These are phyloP conservation scores for Backusella tuberculispora DNA, from an alignment of 192 early-diverging fungal genomes.

Conservation along the genomic window DNA sequence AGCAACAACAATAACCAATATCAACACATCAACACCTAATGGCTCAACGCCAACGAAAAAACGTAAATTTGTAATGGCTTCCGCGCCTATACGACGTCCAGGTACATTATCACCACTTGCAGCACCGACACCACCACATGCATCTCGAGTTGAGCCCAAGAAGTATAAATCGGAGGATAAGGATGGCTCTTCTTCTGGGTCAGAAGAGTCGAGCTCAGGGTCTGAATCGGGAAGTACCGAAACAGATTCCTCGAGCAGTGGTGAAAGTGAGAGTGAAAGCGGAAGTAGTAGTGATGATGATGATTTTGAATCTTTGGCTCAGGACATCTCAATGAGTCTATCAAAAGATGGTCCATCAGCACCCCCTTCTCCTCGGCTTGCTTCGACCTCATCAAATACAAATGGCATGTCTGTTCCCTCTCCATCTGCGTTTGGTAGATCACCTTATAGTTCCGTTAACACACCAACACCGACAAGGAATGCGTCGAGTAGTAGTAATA, in stretches of 20 bases:
- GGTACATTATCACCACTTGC: constrained; percentile 10
- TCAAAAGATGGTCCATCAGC: constrained; percentile 24
- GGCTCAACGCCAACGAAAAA: not conserved
- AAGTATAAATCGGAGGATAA: constrained; percentile 9
- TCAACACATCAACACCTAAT: constrained; percentile 21
- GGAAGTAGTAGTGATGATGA: constrained; percentile 28
- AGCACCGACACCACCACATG: constrained; percentile 5
- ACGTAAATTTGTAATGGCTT: constrained; percentile 32
- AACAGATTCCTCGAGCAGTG: constrained; percentile 21
- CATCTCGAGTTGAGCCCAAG: constrained; percentile 9
- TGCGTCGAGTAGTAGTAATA: not conserved
- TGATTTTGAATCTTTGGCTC: constrained; percentile 25
- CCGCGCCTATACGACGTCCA: constrained; percentile 30
- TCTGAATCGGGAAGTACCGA: not conserved
- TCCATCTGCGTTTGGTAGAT: not conserved
- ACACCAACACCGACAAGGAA: constrained; percentile 12
- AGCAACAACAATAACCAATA: constrained; percentile 1
- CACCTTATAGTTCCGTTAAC: not conserved
- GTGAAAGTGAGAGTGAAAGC: constrained; percentile 15
- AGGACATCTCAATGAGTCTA: constrained; percentile 22
- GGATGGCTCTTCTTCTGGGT: constrained; percentile 12
- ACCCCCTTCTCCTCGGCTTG: constrained; percentile 17
- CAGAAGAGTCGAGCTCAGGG: constrained; percentile 5
- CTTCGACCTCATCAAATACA: not conserved
- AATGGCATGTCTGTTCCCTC: not conserved